Evolutionary conservation across 345 rosid species (phyloP), one percentile per base, ranked within the genome.

Genomic region (Sisymbrium altissimum): DNA sequence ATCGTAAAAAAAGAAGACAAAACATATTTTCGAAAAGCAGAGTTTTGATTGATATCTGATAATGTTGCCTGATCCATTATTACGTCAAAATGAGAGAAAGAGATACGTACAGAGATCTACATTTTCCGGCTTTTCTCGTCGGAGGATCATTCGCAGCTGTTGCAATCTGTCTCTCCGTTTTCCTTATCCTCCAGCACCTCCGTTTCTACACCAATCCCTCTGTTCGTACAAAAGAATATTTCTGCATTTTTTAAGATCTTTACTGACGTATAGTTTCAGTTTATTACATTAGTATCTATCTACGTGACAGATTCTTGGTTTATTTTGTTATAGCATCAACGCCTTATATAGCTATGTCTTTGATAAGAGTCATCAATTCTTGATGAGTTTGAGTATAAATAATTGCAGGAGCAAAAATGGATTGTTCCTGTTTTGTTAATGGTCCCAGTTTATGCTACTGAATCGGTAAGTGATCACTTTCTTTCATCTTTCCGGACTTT

Each of bases 341-440:
- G 32, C 32, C 32, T 23, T 50, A 27, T 15, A 49, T 19, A 11
- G 23, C 17, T 15, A 15, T 59, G 29, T 59, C 17, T 11, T 19
- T 10, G 3, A 58, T 44, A 56, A 32, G 23, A 32, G 14, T 32
- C 15, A 44, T 3, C 3, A 13, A 38, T 57, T 49, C 27, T 4
- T 68, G 64, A 52, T 55, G 33, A 53, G 50, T 60, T 59, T 68
- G 12, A 56, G 23, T 7, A 9, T 32, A 62, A 56, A 29, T 29
- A 3, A 44, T 49, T 64, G 7, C 77, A 93, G 98, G 98, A 91
- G 69, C 98, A 91, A 81, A 93, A 93, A 79, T 91, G 98, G 96
- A 66, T 88, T 25, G 97, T 89, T 54, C 82, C 84, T 4, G 82
- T 93, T 63, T 40, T 93, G 68, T 83, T 91, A 81, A 89, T 91